Percentiles rank a stretch among this genome's conserved stretches.
Evolutionary conservation across 2,329 filamentous ascomycete genomes (phyloP).

Genomic region (Alternaria panax): DNA sequence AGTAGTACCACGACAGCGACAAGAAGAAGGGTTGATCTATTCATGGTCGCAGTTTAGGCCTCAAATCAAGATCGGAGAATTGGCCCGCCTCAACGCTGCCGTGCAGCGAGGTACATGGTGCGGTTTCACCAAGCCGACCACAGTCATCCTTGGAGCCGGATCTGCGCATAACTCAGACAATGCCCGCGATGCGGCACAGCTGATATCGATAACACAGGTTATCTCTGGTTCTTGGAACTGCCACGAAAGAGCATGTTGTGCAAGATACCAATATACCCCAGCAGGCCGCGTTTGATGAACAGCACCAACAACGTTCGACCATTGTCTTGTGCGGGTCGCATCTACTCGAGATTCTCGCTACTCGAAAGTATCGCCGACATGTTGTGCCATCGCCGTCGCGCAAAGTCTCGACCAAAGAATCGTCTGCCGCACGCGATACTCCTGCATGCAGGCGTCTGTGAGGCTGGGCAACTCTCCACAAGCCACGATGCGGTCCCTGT

Average conservation of each 20-base stretch:
- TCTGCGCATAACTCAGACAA: slow-evolving; percentile 11
- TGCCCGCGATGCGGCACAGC: neutral
- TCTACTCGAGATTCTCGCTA: neutral
- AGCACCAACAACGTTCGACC: neutral
- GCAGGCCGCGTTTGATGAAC: neutral
- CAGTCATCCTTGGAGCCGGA: slow-evolving; percentile 15
- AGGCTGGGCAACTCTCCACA: slow-evolving; percentile 13
- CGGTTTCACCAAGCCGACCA: slow-evolving; percentile 14
- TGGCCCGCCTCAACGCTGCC: slow-evolving; percentile 6
- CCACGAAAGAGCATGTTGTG: neutral
- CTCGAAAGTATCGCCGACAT: neutral
- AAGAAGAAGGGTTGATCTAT: neutral
- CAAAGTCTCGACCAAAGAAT: neutral
- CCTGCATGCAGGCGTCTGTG: slow-evolving; percentile 18
- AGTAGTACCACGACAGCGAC: neutral
- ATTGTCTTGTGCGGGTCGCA: neutral
- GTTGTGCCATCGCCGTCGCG: neutral
- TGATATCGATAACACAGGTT: neutral
- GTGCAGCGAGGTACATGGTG: neutral
- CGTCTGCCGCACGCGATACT: slow-evolving; percentile 15
- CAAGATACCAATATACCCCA: neutral
- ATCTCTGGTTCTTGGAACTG: neutral
- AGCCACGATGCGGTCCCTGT: slow-evolving; percentile 24
- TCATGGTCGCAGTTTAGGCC: neutral
- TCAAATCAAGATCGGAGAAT: neutral